Conservation (phyloP, 306 rosid genomes). For the Arachis hypogaea region DNA sequence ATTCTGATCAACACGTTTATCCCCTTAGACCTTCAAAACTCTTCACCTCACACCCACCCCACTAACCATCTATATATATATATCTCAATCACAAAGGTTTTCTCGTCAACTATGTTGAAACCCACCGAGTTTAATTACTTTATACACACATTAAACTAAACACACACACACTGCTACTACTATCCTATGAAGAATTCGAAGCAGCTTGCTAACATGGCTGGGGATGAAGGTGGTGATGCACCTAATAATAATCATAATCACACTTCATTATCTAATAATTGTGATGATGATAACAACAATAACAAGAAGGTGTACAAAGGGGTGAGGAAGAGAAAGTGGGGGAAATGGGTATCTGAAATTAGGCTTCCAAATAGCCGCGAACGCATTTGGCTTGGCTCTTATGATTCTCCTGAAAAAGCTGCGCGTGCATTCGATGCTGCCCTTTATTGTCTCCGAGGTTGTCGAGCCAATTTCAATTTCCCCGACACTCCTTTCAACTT, state of each 20-base stretch:
- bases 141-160: too few species aligned
- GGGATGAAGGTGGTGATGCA: not conserved
- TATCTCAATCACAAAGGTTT: too few species aligned
- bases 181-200: too few species aligned
- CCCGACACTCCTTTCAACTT: slow-evolving; percentile 50
- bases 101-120: too few species aligned
- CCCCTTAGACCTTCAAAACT: slow-evolving; percentile 18
- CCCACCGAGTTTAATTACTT: too few species aligned
- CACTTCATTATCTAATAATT: not conserved
- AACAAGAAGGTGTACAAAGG: slow-evolving; percentile 56
- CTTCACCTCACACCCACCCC: not conserved
- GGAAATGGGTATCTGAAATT: slow-evolving; percentile 79
- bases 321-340: slow-evolving; percentile 75
- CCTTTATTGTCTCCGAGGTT: slow-evolving; percentile 71
- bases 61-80: too few species aligned
- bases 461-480: slow-evolving; percentile 61
- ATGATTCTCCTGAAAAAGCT: slow-evolving; percentile 63
- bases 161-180: too few species aligned
- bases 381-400: slow-evolving; percentile 78
- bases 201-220: not conserved
- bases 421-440: slow-evolving; percentile 87
- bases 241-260: not conserved
- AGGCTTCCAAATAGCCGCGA: slow-evolving; percentile 78
- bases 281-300: not conserved
- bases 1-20: slow-evolving; percentile 48